Evolutionary conservation across 1,139 yeast genomes (phyloP), one percentile per base, ranked within the genome.

Genomic region (Zygoascus hellenicus): DNA sequence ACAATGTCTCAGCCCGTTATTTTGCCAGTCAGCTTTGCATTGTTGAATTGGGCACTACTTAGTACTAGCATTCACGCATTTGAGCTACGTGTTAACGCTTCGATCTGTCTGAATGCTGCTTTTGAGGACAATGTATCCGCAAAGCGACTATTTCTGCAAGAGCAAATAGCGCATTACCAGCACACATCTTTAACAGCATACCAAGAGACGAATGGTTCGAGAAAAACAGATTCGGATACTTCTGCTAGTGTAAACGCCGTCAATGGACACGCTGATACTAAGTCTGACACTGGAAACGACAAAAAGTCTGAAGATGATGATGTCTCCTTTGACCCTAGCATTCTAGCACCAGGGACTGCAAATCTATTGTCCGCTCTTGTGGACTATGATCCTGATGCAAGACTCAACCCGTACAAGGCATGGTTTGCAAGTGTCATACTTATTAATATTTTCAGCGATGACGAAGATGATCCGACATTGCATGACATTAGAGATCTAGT

Each of bases 341-440:
- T 39, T 1, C 33, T 50, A 19, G 47, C 50, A 43, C 48, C 56
- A 3, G 57, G 56, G 6, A 52, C 58, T 11, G 64, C 62, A 16
- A 87, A 87, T 60, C 64, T 92, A 1, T 79, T 92, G 48, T 70
- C 79, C 16, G 77, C 84, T 0, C 66, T 92, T 6, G 75, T 88
- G 60, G 94, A 84, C 54, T 88, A 85, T 58, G 94, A 89, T 56
- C 77, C 87, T 1, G 89, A 84, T 15, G 68, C 77, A 42, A 78
- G 81, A 49, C 66, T 89, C 38, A 90, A 94, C 56, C 97, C 98
- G 0, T 92, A 88, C 62, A 80, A 82, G 58, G 69, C 81, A 0
- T 94, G 96, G 95, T 90, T 92, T 67, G 81, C 97, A 0, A 72
- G 87, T 1, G 75, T 80, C 2, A 71, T 87, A 3, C 61, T 92